phyloP scores from a whole-genome alignment of 768 basidiomycete species.

The Boletus pseudo-olivaceus region DNA sequence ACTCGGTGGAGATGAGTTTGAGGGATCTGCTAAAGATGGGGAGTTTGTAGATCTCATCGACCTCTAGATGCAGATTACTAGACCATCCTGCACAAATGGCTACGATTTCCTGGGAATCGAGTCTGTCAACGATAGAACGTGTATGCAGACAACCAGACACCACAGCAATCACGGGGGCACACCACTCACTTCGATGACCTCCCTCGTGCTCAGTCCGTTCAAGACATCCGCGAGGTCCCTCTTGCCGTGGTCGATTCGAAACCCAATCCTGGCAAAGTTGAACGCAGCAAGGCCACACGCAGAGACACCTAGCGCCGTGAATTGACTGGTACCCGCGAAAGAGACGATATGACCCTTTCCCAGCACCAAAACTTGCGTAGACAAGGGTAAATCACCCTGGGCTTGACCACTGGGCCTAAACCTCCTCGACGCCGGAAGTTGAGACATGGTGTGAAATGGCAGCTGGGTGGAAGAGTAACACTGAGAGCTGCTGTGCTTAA shows the following conservation, averaged over 20 bases:
- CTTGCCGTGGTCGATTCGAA: constrained; percentile 26
- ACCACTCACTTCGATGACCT: constrained; percentile 25
- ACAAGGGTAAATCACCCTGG: neutral
- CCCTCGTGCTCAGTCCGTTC: constrained; percentile 20
- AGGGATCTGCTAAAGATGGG: constrained; percentile 49
- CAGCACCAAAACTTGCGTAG: constrained; percentile 15
- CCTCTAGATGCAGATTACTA: constrained; percentile 49
- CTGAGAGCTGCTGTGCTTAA: too few relatives aligned
- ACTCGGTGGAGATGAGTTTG: constrained; percentile 32
- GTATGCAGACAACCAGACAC: neutral
- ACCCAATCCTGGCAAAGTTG: constrained; percentile 56
- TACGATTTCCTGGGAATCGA: constrained; percentile 46
- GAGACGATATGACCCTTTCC: constrained; percentile 42
- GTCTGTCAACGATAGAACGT: neutral
- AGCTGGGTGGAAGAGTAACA: neutral
- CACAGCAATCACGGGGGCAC: neutral
- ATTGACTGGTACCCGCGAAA: constrained; percentile 54
- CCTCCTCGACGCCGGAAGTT: neutral
- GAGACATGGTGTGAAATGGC: constrained; percentile 5
- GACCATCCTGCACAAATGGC: constrained; percentile 58
- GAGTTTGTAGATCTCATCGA: constrained; percentile 46
- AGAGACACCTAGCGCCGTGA: constrained; percentile 42
- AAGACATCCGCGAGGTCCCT: constrained; percentile 11
- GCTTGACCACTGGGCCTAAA: neutral
- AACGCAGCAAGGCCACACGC: constrained; percentile 66